Evolutionary conservation across 495 filamentous ascomycete species (phyloP), one percentile per base, ranked within the genome.

Genomic region (Aspergillus steynii): DNA sequence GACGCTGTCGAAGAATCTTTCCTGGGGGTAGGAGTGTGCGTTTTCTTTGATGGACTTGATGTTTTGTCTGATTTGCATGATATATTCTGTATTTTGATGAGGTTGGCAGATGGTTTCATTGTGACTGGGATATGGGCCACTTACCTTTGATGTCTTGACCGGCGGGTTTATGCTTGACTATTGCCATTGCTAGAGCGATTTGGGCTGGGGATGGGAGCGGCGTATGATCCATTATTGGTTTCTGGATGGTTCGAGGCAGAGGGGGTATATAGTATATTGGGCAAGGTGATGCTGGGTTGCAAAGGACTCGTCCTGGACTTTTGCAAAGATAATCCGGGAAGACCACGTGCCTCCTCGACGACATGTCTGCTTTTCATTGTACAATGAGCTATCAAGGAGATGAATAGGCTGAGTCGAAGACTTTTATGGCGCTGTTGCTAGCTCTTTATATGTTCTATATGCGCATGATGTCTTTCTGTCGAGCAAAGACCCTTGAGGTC

Each of bases 1-100:
- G 15, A 74, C 67, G 50, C 78, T 80, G 62, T 85, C 81, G 53
- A 83, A 72, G 64, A 74, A 77, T 48, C 73, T 73, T 28, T 73
- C 68, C 0, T 62, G 64, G 45, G 52, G 49, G 50, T 50, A 61
- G 37, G 26, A 49, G 29, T 56, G 56, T 25, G 65, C 55, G 29
- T 62, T 32, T 1, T 62, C 59, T 26, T 56, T 61, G n/a, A 50
- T 37, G 6, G 4, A 56, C 59, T 69, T 77, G 56, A 82, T 75
- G 12, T 64, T 67, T n/a, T 70, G 61, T 31, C 76, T 70, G 4
- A 80, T 70, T 27, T 74, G 68, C 5, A 68, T 26, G 56, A 80
- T 73, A 50, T 81, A 75, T 5, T 81, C 81, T 83, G n/a, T 32
- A 34, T 14, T 4, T 1, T 1, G 8, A 20, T 56, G 45, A 31